These are phyloP conservation scores for Wakefieldia striispora DNA, from an alignment of 768 basidiomycete genomes.

Conservation along the genomic window DNA sequence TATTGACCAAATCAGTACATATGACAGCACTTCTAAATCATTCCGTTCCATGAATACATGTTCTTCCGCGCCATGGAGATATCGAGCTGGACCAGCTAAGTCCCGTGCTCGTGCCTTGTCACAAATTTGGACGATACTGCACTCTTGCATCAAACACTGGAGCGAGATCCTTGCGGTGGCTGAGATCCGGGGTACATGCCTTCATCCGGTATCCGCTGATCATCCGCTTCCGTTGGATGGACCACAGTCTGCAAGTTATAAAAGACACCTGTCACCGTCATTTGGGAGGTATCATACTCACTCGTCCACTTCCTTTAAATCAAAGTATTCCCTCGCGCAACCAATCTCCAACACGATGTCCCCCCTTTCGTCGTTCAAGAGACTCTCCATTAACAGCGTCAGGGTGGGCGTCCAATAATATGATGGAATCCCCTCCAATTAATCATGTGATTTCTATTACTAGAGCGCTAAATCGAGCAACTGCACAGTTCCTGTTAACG, in stretches of 20 bases:
- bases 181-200: constrained; percentile 15
- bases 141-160: background rate
- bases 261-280: constrained; percentile 9
- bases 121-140: background rate
- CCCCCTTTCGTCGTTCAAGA: constrained; percentile 20
- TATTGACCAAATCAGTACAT: too few species aligned
- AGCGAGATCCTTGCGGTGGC: constrained; percentile 9
- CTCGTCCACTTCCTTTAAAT: background rate
- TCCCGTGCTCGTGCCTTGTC: background rate
- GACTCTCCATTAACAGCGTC: constrained; percentile 17
- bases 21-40: too few species aligned
- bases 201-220: background rate
- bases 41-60: background rate
- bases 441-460: background rate
- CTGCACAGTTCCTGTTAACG: constrained; percentile 10
- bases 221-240: background rate
- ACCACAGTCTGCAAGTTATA: constrained; percentile 14
- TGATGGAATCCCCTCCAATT: background rate
- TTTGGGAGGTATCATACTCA: background rate
- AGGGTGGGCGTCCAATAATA: constrained; percentile 14
- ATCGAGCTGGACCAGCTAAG: background rate
- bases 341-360: constrained; percentile 10
- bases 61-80: constrained; percentile 8
- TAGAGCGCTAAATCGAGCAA: constrained; percentile 20
- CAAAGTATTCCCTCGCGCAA: background rate